A percentile compares a stretch with the other conserved stretches of the same genome.
Evolutionary conservation across 768 basidiomycete species (phyloP).

Genomic region (Flagelloscypha sp.): DNA sequence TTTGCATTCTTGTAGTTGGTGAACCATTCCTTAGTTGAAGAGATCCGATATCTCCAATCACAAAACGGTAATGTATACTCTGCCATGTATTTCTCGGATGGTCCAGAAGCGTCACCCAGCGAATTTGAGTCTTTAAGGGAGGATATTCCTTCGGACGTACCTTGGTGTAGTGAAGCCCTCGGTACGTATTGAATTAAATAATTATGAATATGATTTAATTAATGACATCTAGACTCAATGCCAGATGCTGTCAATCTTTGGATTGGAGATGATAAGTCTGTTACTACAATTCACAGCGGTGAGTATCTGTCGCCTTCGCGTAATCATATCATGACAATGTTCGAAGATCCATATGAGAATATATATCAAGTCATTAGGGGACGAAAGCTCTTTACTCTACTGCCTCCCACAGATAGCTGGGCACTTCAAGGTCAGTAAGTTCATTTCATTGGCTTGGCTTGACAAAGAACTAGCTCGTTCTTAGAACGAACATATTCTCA

Average conservation of each 20-base stretch:
- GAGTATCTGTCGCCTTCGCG: slow-evolving; percentile 9
- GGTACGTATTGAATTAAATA: slow-evolving; percentile 37
- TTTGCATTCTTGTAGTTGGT: slow-evolving; percentile 1
- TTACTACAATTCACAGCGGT: slow-evolving; percentile 87
- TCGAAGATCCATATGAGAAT: slow-evolving; percentile 83
- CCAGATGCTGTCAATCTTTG: slow-evolving; percentile 93
- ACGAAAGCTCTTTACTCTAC: slow-evolving; percentile 74
- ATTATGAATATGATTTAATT: neutral
- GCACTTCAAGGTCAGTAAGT: slow-evolving; percentile 58
- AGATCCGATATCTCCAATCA: slow-evolving; percentile 73
- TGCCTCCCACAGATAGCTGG: slow-evolving; percentile 87
- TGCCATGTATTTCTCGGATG: slow-evolving; percentile 27
- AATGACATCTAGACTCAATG: slow-evolving; percentile 31
- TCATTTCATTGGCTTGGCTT: neutral
- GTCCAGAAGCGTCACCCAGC: slow-evolving; percentile 26
- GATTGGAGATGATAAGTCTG: slow-evolving; percentile 73
- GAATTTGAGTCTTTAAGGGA: slow-evolving; percentile 55
- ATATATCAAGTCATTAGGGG: slow-evolving; percentile 85
- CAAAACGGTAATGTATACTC: slow-evolving; percentile 87
- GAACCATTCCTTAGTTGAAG: slow-evolving; percentile 7
- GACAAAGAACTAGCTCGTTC: no score
- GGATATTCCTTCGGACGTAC: slow-evolving; percentile 62
- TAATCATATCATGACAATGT: slow-evolving; percentile 2
- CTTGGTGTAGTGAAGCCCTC: slow-evolving; percentile 72
- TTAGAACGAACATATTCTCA: slow-evolving; percentile 58